Percentiles rank a stretch among this genome's conserved stretches.
phyloP scores from a whole-genome alignment of 164 flowering plant species.

The Umbellularia californica region DNA sequence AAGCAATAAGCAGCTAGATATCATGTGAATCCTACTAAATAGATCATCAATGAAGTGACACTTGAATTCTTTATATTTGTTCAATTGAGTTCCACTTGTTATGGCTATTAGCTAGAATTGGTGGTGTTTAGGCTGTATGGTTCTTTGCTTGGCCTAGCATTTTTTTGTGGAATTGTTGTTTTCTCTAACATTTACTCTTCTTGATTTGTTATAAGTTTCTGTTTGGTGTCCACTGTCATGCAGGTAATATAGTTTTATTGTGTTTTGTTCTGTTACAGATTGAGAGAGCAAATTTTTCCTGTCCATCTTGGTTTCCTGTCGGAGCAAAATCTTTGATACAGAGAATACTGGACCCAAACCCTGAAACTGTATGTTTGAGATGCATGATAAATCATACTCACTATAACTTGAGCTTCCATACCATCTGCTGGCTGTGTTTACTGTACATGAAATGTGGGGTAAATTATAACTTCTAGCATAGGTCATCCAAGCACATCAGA shows the following conservation, averaged over 20 bases:
- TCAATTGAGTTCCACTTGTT: not conserved
- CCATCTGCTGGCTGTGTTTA: not conserved
- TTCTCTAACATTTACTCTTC: not conserved
- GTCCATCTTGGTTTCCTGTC: conserved; percentile 89
- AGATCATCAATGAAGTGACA: not conserved
- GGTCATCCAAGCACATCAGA: too few relatives aligned
- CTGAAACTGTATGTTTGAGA: conserved; percentile 66
- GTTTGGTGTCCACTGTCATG: not conserved
- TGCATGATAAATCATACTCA: not conserved
- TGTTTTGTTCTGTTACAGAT: conserved; percentile 44
- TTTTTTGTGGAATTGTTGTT: not conserved
- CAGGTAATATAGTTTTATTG: not conserved
- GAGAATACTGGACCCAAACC: conserved; percentile 86
- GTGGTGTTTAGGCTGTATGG: not conserved
- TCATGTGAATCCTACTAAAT: not conserved
- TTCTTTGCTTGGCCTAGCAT: not conserved
- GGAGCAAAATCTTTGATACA: conserved; percentile 88
- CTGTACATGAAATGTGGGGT: too few relatives aligned
- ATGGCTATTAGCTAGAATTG: not conserved
- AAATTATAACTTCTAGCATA: not conserved
- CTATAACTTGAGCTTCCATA: not conserved
- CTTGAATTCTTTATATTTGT: not conserved
- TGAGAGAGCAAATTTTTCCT: conserved; percentile 72
- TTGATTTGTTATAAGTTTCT: not conserved
- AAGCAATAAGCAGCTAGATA: not conserved